Evolutionary conservation across 176 grass and related monocot genomes (phyloP).

Genomic region (Rhynchospora tenuis): DNA sequence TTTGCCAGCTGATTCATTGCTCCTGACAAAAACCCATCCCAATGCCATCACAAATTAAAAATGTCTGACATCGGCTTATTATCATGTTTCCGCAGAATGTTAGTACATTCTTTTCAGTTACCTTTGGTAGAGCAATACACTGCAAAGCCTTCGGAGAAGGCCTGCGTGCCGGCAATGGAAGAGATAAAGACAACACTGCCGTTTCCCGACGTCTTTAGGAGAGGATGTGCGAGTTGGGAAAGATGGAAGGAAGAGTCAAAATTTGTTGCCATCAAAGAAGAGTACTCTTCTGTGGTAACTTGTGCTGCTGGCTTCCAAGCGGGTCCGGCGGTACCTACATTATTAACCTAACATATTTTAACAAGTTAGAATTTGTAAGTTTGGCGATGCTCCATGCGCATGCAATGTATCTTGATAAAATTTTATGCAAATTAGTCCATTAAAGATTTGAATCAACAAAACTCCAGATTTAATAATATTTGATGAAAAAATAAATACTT

Average conservation of each 20-base stretch:
- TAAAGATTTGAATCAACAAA: too few relatives aligned
- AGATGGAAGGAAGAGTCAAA: neutral
- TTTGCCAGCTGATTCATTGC: conserved; percentile 4
- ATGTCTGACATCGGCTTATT: neutral
- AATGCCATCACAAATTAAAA: neutral
- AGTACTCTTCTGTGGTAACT: neutral
- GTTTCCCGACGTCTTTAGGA: neutral
- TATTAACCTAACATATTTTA: neutral
- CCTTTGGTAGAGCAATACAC: neutral
- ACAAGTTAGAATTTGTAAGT: too few relatives aligned
- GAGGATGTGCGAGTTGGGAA: neutral
- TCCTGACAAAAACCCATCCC: neutral
- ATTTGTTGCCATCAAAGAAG: neutral
- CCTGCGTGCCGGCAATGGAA: neutral
- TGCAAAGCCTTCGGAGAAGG: neutral
- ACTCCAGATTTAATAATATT: too few relatives aligned
- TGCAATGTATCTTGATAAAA: too few relatives aligned
- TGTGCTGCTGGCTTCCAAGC: neutral
- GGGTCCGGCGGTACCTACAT: neutral
- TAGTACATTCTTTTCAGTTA: neutral
- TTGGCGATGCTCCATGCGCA: too few relatives aligned
- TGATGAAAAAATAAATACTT: too few relatives aligned
- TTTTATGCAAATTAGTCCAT: too few relatives aligned
- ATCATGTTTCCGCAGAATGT: neutral
- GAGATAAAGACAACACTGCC: conserved; percentile 6